Conservation (phyloP, 2,329 filamentous ascomycete species). For the Dactylellina drechsleri region DNA sequence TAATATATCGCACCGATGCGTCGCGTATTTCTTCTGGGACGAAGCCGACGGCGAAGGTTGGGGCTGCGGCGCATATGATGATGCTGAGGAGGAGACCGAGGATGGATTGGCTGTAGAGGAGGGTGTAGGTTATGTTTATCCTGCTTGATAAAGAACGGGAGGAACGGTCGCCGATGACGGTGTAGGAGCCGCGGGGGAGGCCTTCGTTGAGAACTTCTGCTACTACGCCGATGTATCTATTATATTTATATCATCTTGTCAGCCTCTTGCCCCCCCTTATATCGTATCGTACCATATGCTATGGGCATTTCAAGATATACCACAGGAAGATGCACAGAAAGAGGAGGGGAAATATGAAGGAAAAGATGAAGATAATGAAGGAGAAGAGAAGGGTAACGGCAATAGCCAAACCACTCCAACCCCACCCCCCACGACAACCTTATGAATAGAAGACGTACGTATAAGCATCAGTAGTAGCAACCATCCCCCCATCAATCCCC, state of each 20-base stretch:
- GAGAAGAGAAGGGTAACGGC: too few relatives aligned
- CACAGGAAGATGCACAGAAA: too few relatives aligned
- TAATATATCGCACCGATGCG: slow-evolving; percentile 72
- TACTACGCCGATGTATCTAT: slow-evolving; percentile 74
- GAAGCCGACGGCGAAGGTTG: slow-evolving; percentile 70
- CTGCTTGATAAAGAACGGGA: slow-evolving; percentile 67
- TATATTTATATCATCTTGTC: background rate
- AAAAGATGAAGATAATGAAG: background rate
- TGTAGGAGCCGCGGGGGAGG: slow-evolving; percentile 74
- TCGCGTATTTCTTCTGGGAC: slow-evolving; percentile 70
- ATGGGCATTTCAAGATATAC: too few relatives aligned
- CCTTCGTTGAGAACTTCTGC: slow-evolving; percentile 78
- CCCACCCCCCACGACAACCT: too few relatives aligned
- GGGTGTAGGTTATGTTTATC: slow-evolving; percentile 71
- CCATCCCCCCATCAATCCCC: slow-evolving; percentile 71
- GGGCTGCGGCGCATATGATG: slow-evolving; percentile 68
- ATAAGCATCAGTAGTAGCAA: slow-evolving; percentile 70
- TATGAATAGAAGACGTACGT: slow-evolving; percentile 30
- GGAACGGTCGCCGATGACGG: slow-evolving; percentile 73
- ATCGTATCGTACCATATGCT: background rate
- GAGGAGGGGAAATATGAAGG: too few relatives aligned
- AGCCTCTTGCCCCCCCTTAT: too few relatives aligned
- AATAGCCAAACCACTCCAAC: too few relatives aligned
- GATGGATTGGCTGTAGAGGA: slow-evolving; percentile 70
- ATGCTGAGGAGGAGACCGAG: slow-evolving; percentile 72